Evolutionary conservation across 164 flowering plant genomes (phyloP).

Genomic region (Magnolia changhungtana): DNA sequence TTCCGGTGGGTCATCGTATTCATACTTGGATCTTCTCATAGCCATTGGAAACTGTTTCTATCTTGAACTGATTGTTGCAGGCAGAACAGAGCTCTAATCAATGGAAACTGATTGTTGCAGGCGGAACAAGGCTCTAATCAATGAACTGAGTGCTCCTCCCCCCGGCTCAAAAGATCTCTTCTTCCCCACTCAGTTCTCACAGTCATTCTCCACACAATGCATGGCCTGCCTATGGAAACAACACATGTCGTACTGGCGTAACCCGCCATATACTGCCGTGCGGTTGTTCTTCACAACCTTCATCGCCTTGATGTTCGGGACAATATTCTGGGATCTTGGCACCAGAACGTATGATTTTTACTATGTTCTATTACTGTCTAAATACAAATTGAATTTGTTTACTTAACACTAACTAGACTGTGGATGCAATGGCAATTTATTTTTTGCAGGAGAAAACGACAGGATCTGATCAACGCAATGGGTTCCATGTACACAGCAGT

Average conservation of each 20-base stretch:
- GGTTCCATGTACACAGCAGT: slow-evolving; percentile 32
- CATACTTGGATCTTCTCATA: background rate
- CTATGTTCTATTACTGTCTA: background rate
- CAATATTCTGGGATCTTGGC: slow-evolving; percentile 43
- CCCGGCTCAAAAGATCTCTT: slow-evolving; percentile 37
- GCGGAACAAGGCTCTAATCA: slow-evolving; percentile 45
- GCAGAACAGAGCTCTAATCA: slow-evolving; percentile 45
- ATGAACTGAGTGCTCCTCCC: slow-evolving; percentile 35
- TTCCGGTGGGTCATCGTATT: slow-evolving; percentile 14
- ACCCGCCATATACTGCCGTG: slow-evolving; percentile 46
- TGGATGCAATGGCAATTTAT: background rate
- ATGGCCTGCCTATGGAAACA: slow-evolving; percentile 57
- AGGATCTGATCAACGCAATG: slow-evolving; percentile 25
- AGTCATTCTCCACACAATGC: slow-evolving; percentile 41
- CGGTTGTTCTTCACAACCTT: slow-evolving; percentile 40
- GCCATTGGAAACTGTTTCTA: background rate
- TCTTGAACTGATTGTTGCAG: slow-evolving; percentile 21
- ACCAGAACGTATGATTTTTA: slow-evolving; percentile 18
- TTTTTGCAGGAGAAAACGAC: slow-evolving; percentile 16
- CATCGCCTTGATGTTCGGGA: slow-evolving; percentile 43
- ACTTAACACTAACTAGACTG: background rate
- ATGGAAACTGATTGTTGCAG: slow-evolving; percentile 28
- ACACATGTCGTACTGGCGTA: slow-evolving; percentile 45
- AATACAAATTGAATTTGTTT: background rate
- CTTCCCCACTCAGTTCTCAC: slow-evolving; percentile 40